These are phyloP conservation scores for Talaromyces albobiverticillius DNA, from an alignment of 2,329 filamentous ascomycete genomes.

Conservation along the genomic window DNA sequence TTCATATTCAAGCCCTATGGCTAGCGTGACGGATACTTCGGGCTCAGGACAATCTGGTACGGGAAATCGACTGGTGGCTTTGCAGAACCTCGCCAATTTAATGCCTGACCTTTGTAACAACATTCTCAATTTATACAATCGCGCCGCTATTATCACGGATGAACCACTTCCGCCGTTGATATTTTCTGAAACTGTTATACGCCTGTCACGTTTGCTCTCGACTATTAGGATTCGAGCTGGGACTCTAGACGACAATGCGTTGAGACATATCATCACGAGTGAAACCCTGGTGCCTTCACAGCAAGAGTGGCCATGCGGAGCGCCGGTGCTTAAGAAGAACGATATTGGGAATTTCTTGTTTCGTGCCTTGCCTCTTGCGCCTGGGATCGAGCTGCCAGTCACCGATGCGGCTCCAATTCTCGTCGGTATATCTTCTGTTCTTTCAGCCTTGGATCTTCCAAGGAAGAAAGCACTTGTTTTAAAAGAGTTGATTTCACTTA, in stretches of 20 bases:
- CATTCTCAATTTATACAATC: conserved; percentile 55
- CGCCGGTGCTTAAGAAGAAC: conserved; percentile 53
- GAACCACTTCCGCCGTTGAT: conserved; percentile 54
- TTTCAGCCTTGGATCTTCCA: conserved; percentile 73
- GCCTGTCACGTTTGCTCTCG: conserved; percentile 53
- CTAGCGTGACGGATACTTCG: conserved; percentile 27
- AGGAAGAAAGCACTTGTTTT: conserved; percentile 90
- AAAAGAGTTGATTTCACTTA: conserved; percentile 75
- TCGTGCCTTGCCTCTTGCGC: conserved; percentile 66
- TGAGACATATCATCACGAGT: conserved; percentile 60
- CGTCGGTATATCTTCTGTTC: conserved; percentile 81
- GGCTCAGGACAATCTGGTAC: conserved; percentile 42
- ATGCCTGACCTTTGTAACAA: conserved; percentile 57
- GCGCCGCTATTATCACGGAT: conserved; percentile 51
- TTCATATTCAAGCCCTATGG: conserved; percentile 29
- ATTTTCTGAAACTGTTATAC: conserved; percentile 56
- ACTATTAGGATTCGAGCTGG: conserved; percentile 51
- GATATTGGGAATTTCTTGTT: conserved; percentile 66
- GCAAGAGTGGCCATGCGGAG: conserved; percentile 34
- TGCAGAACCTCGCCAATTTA: conserved; percentile 51
- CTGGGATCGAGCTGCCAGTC: conserved; percentile 61
- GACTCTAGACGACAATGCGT: conserved; percentile 48
- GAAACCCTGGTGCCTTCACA: conserved; percentile 38
- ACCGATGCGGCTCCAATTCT: conserved; percentile 76
- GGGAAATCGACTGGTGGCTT: conserved; percentile 44